Evolutionary conservation across 2,329 filamentous ascomycete species (phyloP), one percentile per base, ranked within the genome.

Genomic region (Sclerotinia nivalis): DNA sequence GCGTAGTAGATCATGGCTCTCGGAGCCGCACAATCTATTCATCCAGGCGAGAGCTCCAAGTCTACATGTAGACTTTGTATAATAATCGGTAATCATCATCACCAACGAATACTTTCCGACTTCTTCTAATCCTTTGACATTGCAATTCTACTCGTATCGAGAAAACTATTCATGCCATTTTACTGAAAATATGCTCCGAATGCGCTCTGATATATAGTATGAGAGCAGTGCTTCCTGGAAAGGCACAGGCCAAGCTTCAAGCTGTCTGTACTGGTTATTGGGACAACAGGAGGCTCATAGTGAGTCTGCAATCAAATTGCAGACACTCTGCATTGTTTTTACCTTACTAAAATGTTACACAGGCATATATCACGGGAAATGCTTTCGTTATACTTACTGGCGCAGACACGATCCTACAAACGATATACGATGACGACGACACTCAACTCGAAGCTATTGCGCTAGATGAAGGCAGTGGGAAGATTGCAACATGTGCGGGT

Each of bases 361-460:
- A 96, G 93, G 88, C 89, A 66, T 99, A 98, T 81, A 91, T 97
- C 74, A 96, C 92, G 71, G 95, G 95, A 77, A 92, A 91, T 80
- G 93, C 93, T 72, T 88, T 98, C 73, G 88, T 96, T 67, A 90
- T 99, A 76, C 88, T 98, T 75, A 87, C 88, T 77, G 91, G 89
- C 65, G 87, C 92, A 66, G 85, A 90, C 72, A 87, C 87, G 68
- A 87, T 97, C 73, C 81, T 97, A 47, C 96, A 99, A 80, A 97
- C 94, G 5, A 91, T 97, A 74, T 97, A 97, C 82, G 89, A 96
- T 77, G 91, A 96, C 77, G 88, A 92, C 74, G 83, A 85, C 78
- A 80, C 45, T 9, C 71, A 76, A 52, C 82, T 98, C 40, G 87
- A 93, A 73, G 91, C 93, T 40, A 88, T 98, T 73, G 87, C 88